A percentile compares a stretch with the other conserved stretches of the same genome.
These are phyloP conservation scores for Vickermania spadyakhi DNA, from an alignment of 208 protist species.

Conservation along the genomic window DNA sequence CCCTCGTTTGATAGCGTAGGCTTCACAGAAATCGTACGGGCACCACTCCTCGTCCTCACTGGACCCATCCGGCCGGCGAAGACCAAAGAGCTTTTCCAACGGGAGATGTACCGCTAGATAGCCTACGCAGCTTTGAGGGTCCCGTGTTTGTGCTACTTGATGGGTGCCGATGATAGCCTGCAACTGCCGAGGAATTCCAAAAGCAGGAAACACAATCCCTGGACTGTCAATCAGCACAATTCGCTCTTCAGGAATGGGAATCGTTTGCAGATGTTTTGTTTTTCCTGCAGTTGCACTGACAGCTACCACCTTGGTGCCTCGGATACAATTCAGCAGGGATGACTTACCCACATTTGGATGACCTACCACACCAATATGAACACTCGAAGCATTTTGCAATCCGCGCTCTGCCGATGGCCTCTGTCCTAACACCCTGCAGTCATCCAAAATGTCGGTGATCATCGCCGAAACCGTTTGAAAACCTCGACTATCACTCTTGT, in stretches of 20 bases:
- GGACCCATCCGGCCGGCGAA: constrained; percentile 61
- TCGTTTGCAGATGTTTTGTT: constrained; percentile 97
- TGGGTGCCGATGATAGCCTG: constrained; percentile 94
- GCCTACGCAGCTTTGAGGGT: constrained; percentile 90
- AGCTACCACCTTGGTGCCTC: constrained; percentile 93
- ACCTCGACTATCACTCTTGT: constrained; percentile 39
- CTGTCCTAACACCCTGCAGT: constrained; percentile 26
- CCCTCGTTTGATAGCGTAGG: constrained; percentile 85
- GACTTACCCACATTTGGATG: constrained; percentile 95
- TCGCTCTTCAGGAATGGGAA: constrained; percentile 71
- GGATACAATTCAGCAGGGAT: constrained; percentile 93
- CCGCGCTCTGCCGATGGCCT: constrained; percentile 4
- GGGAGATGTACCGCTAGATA: constrained; percentile 88
- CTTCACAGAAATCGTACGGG: constrained; percentile 86
- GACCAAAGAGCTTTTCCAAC: constrained; percentile 84
- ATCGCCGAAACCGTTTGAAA: constrained; percentile 51
- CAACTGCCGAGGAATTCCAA: constrained; percentile 60
- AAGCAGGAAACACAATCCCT: constrained; percentile 89
- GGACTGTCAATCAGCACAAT: constrained; percentile 94
- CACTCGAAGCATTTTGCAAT: neutral
- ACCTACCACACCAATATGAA: constrained; percentile 83
- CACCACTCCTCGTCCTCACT: constrained; percentile 58
- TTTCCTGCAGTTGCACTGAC: constrained; percentile 93
- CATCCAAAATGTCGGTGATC: constrained; percentile 44
- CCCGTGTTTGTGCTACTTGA: constrained; percentile 94